Conservation (phyloP, 805 yeast species). For the Suhomyces sp. region DNA sequence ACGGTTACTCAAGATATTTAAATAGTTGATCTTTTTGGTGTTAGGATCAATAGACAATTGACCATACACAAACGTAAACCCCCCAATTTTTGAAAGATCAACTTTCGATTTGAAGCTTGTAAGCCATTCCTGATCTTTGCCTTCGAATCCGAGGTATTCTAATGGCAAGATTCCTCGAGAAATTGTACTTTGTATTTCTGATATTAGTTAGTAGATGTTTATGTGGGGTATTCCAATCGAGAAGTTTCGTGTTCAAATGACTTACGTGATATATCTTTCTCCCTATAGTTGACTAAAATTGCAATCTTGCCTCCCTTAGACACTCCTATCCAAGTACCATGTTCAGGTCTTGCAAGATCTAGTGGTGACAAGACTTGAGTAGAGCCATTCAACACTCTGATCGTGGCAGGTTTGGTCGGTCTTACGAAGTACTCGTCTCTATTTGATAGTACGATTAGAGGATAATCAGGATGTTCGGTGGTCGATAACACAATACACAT, state of each 20-base stretch:
- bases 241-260: background rate
- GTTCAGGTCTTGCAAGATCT: constrained; percentile 69
- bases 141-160: constrained; percentile 33
- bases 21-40: constrained; percentile 26
- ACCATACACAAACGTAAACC: constrained; percentile 62
- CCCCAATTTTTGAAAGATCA: constrained; percentile 46
- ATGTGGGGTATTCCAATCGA: background rate
- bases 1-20: constrained; percentile 51
- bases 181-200: constrained; percentile 13
- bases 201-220: background rate
- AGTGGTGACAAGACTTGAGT: constrained; percentile 57
- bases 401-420: constrained; percentile 59
- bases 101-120: constrained; percentile 16
- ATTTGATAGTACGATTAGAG: constrained; percentile 74
- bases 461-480: constrained; percentile 66
- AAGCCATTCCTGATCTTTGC: constrained; percentile 45
- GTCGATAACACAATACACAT: constrained; percentile 84
- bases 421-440: constrained; percentile 82
- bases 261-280: constrained; percentile 22
- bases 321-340: constrained; percentile 92
- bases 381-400: constrained; percentile 30
- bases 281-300: constrained; percentile 73
- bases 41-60: constrained; percentile 25
- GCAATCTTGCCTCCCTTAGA: constrained; percentile 58
- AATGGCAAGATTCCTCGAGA: constrained; percentile 55